Conservation (phyloP, 2,329 filamentous ascomycete species). For the Bipolaris bicolor region DNA sequence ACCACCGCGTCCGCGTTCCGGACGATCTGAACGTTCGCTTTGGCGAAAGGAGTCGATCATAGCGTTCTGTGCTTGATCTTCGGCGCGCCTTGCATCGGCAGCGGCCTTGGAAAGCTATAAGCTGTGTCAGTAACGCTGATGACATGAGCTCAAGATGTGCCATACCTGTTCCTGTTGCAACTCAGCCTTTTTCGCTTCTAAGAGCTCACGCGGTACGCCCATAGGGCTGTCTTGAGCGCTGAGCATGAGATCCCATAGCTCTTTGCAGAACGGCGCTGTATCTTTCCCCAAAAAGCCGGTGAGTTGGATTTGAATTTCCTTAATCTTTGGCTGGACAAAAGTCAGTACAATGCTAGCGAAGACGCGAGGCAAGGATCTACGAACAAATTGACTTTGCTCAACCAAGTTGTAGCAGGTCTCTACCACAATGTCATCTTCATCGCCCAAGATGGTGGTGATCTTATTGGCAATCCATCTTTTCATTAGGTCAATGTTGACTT, state of each 20-base stretch:
- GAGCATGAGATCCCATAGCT: constrained; percentile 88
- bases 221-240: constrained; percentile 88
- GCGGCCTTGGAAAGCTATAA: constrained; percentile 81
- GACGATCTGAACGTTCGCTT: constrained; percentile 59
- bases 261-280: constrained; percentile 85
- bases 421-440: constrained; percentile 93
- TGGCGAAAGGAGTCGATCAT: constrained; percentile 71
- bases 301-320: constrained; percentile 90
- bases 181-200: constrained; percentile 96
- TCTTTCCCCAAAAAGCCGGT: constrained; percentile 96
- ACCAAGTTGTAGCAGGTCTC: constrained; percentile 75
- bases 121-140: constrained; percentile 26
- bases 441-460: constrained; percentile 86
- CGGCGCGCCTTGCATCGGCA: constrained; percentile 73
- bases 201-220: constrained; percentile 89
- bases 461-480: constrained; percentile 97
- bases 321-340: constrained; percentile 81
- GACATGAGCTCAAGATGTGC: background rate
- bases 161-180: constrained; percentile 90
- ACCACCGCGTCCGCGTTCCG: constrained; percentile 54
- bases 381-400: constrained; percentile 77
- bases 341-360: constrained; percentile 18
- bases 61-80: constrained; percentile 68
- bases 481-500: constrained; percentile 97
- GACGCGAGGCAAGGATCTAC: constrained; percentile 45